Percentiles rank a stretch among this genome's conserved stretches.
phyloP scores from a whole-genome alignment of 2,329 filamentous ascomycete genomes.

The Albifimbria verrucaria region DNA sequence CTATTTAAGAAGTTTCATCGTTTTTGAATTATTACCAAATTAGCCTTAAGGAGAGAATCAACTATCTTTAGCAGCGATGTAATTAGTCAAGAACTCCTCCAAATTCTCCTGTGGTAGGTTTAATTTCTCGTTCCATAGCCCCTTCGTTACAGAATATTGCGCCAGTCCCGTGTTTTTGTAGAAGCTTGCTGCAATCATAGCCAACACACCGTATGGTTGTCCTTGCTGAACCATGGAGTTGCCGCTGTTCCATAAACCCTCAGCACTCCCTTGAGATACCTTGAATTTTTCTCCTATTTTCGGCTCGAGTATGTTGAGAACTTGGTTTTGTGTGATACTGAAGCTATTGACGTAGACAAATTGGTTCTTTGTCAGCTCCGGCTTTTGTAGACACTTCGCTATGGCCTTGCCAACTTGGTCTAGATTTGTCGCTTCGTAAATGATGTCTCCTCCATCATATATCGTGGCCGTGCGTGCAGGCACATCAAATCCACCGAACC shows the following conservation, averaged over 20 bases:
- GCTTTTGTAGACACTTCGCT: constrained; percentile 5
- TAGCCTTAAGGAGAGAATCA: too few relatives aligned
- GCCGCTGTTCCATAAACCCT: constrained; percentile 2
- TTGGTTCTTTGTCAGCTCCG: constrained; percentile 5
- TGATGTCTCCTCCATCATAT: constrained; percentile 6
- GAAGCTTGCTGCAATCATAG: constrained; percentile 2
- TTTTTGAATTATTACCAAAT: too few relatives aligned
- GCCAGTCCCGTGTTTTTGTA: constrained; percentile 3
- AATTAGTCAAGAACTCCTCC: constrained; percentile 3
- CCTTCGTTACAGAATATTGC: constrained; percentile 3
- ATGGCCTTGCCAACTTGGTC: constrained; percentile 10
- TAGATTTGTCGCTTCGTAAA: constrained; percentile 7
- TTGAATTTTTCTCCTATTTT: background rate
- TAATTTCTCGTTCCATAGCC: constrained; percentile 9
- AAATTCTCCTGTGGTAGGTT: constrained; percentile 3
- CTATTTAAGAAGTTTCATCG: too few relatives aligned
- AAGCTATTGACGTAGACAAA: constrained; percentile 10
- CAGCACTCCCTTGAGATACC: background rate
- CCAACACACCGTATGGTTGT: constrained; percentile 1
- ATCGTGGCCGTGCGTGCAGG: constrained; percentile 1
- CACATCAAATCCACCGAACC: constrained; percentile 1
- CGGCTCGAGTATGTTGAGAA: constrained; percentile 4
- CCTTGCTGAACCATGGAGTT: constrained; percentile 1
- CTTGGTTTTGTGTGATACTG: constrained; percentile 7
- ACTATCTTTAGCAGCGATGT: too few relatives aligned